phyloP scores from a whole-genome alignment of 2,329 filamentous ascomycete genomes.

The Ophiosphaerella narmari region DNA sequence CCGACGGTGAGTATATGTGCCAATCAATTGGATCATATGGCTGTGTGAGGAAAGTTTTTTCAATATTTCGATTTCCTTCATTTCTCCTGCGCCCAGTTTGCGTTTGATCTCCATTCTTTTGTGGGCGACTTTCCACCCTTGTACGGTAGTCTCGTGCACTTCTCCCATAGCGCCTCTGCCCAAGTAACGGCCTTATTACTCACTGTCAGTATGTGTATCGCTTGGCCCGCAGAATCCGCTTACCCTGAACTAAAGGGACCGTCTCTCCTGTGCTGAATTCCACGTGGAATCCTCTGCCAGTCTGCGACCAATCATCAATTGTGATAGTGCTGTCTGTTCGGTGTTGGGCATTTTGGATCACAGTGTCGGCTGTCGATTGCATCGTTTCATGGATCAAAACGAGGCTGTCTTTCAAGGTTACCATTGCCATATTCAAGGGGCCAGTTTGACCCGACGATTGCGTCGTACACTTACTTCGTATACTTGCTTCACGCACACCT shows the following conservation, averaged over 20 bases:
- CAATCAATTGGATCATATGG: constrained; percentile 27
- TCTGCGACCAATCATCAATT: constrained; percentile 21
- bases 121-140: constrained; percentile 19
- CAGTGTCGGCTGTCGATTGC: too few species aligned
- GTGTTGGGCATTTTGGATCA: too few species aligned
- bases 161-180: constrained; percentile 24
- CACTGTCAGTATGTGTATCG: not conserved
- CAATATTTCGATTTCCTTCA: constrained; percentile 26
- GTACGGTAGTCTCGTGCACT: constrained; percentile 20
- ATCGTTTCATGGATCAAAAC: too few species aligned
- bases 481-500: too few species aligned
- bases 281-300: constrained; percentile 23
- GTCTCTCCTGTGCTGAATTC: constrained; percentile 19
- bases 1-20: constrained; percentile 25
- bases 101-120: constrained; percentile 19
- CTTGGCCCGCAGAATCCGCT: not conserved
- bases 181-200: constrained; percentile 9
- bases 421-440: too few species aligned
- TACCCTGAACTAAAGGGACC: constrained; percentile 18
- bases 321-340: not conserved
- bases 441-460: too few species aligned
- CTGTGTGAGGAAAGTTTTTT: constrained; percentile 19
- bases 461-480: too few species aligned
- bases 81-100: constrained; percentile 14
- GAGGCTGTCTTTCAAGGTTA: too few species aligned